Conservation (phyloP, 2,329 filamentous ascomycete genomes). For the Colletotrichum sp. region DNA sequence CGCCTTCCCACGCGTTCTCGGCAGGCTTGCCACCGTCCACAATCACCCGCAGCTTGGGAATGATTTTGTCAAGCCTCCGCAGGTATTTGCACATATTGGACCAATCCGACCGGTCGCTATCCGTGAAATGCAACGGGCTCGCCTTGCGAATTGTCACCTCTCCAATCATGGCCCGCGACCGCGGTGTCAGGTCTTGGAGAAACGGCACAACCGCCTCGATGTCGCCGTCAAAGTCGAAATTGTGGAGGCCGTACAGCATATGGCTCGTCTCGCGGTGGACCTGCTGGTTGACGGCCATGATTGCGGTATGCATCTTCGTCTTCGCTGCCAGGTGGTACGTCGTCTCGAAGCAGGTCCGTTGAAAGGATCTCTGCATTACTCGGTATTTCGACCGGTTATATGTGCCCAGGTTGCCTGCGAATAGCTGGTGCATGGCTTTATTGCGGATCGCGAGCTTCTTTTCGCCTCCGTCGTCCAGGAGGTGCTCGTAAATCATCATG, state of each 20-base stretch:
- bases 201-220: conserved; percentile 67
- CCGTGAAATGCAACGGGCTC: conserved; percentile 57
- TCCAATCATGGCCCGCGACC: conserved; percentile 50
- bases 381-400: conserved; percentile 42
- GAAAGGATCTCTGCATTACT: conserved; percentile 42
- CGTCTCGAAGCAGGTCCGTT: conserved; percentile 50
- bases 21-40: conserved; percentile 61
- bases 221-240: conserved; percentile 64
- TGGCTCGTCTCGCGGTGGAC: conserved; percentile 61
- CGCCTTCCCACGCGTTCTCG: conserved; percentile 51
- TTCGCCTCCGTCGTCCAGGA: conserved; percentile 45
- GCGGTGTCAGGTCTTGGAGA: conserved; percentile 58
- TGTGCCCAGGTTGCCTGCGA: background rate
- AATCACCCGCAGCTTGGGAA: conserved; percentile 52
- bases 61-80: conserved; percentile 36
- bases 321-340: conserved; percentile 58
- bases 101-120: conserved; percentile 51
- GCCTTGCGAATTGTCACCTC: conserved; percentile 61
- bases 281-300: conserved; percentile 50
- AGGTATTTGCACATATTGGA: conserved; percentile 51
- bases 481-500: conserved; percentile 46
- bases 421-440: conserved; percentile 28
- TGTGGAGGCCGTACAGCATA: conserved; percentile 59
- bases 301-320: conserved; percentile 43
- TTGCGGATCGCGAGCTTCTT: conserved; percentile 45